A percentile compares a stretch with the other conserved stretches of the same genome.
phyloP scores from a whole-genome alignment of 2,329 filamentous ascomycete genomes.

The Scedosporium aurantiacum region DNA sequence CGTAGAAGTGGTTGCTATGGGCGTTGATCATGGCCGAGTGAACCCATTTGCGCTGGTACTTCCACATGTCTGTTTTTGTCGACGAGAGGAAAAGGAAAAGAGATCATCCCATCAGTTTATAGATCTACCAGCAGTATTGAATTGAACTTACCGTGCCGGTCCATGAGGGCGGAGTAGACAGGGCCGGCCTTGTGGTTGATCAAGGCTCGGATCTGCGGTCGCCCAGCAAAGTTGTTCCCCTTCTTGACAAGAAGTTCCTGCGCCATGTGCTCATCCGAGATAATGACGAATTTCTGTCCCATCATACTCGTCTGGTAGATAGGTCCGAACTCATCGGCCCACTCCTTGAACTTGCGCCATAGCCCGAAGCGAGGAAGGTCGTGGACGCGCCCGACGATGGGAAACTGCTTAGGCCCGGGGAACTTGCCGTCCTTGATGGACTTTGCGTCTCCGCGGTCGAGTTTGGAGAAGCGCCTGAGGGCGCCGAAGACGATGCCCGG shows the following conservation, averaged over 20 bases:
- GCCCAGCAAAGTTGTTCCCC: conserved; percentile 37
- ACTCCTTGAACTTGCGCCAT: conserved; percentile 41
- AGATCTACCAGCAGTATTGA: background rate
- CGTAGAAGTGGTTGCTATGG: conserved; percentile 31
- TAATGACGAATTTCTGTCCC: conserved; percentile 29
- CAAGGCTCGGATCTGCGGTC: conserved; percentile 37
- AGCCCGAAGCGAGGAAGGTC: conserved; percentile 33
- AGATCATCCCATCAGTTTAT: background rate
- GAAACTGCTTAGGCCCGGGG: conserved; percentile 35
- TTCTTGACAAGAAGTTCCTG: conserved; percentile 36
- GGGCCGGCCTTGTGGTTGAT: conserved; percentile 37
- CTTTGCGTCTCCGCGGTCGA: conserved; percentile 12
- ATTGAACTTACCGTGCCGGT: conserved; percentile 30
- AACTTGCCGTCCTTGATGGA: conserved; percentile 21
- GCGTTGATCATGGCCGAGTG: conserved; percentile 35
- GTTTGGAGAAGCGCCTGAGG: conserved; percentile 21
- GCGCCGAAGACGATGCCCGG: conserved; percentile 31
- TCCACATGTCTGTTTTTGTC: conserved; percentile 32
- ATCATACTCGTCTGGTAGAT: conserved; percentile 31
- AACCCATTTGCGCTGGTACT: conserved; percentile 37
- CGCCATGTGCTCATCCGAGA: conserved; percentile 37
- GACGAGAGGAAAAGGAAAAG: conserved; percentile 2
- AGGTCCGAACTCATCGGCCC: conserved; percentile 29
- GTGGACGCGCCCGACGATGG: conserved; percentile 36
- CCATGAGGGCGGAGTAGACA: conserved; percentile 38